Conservation (phyloP, 1,284 basidiomycete genomes). For the Trichosporon coremiiforme region DNA sequence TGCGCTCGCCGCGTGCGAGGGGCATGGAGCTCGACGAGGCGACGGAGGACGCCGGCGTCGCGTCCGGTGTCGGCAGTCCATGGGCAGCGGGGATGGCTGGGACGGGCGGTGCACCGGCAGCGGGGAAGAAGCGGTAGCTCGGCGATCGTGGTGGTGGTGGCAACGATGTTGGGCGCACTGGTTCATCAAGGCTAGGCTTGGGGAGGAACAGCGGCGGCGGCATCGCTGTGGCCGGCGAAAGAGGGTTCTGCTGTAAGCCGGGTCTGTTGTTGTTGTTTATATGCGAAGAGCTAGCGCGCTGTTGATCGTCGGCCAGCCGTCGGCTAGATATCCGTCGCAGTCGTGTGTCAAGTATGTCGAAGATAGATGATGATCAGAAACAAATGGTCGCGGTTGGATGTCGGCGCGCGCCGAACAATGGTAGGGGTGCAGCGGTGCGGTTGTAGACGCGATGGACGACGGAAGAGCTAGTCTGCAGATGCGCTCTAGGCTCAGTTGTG, state of each 20-base stretch:
- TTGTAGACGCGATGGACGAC: background rate
- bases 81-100: background rate
- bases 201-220: slow-evolving; percentile 5
- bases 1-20: background rate
- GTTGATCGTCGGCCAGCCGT: too few species aligned
- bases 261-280: too few species aligned
- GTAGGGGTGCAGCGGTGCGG: background rate
- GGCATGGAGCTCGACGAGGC: background rate
- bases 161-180: background rate
- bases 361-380: background rate
- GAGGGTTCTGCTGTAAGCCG: too few species aligned
- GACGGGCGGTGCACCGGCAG: background rate
- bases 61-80: background rate
- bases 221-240: background rate
- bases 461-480: background rate
- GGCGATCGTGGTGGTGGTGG: slow-evolving; percentile 6
- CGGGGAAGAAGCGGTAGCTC: background rate
- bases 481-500: too few species aligned
- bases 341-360: background rate
- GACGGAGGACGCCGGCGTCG: background rate
- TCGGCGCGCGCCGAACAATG: background rate
- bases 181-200: background rate
- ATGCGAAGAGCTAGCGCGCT: too few species aligned
- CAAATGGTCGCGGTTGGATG: slow-evolving; percentile 1
- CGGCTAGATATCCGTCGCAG: too few species aligned